Base-by-base conservation (phyloP, 148 eudicot genomes). In the Suaeda aralocaspica region DNA sequence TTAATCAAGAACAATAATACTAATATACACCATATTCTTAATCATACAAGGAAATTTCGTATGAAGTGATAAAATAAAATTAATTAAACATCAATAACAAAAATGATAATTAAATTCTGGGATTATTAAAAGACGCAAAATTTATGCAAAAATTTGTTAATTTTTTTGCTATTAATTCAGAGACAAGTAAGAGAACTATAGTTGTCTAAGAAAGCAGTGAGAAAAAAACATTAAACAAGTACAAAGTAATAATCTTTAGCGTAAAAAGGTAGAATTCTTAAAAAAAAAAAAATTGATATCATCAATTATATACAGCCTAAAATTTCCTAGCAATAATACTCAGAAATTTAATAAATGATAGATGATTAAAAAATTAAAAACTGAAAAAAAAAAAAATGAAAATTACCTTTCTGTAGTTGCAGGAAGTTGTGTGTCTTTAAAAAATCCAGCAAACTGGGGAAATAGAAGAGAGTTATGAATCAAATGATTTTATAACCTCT, bases 381-480 rank as follows among this genome's bases (percentile, higher is more conserved):
- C 0, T 4, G 5, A 14, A 19, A 6, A 34, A 6, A 51, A 29
- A 31, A 4, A 15, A 16, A 7, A 13, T 5, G 62, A 26, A 34
- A 42, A 34, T 42, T 60, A 74, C 70, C 66, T 66, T 56, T 1
- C 33, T 49, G 48, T 55, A 58, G 2, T 55, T n/a, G 56, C 51
- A 45, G 41, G 12, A 66, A 45, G 71, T 71, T 57, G 59, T 8
- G 6, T 19, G 1, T 18, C 26, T 59, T 36, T 0, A 22, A 14
- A 56, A 42, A 28, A 65, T 73, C 64, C 44, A 73, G 46, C 1
- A 57, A 56, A 33, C n/a, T 22, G 25, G 42, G 42, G 48, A 45
- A 60, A 19, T 53, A 59, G 28, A 22, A 59, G 63, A 30, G 29
- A 42, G 49, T n/a, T n/a, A 42, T 11, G 1, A 15, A 1, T 29